These are phyloP conservation scores for Phtheirospermum japonicum DNA, from an alignment of 257 asterid species.

Conservation along the genomic window DNA sequence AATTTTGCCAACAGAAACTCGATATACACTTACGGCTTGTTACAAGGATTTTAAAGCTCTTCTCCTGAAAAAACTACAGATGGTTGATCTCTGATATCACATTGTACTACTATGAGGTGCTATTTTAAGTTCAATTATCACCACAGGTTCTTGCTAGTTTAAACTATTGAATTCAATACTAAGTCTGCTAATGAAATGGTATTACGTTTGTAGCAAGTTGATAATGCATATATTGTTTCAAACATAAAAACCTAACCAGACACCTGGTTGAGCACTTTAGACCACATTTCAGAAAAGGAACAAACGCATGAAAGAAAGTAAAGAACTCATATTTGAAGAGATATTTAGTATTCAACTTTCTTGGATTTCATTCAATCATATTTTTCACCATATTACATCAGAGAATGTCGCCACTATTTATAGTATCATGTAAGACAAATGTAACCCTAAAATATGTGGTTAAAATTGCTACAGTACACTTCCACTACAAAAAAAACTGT, in stretches of 20 bases:
- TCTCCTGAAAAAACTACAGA: constrained; percentile 8
- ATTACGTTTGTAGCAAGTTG: neutral
- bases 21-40: neutral
- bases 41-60: neutral
- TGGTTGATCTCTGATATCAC: constrained; percentile 4
- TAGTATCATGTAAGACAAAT: too few relatives aligned
- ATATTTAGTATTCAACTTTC: too few relatives aligned
- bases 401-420: too few relatives aligned
- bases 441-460: too few relatives aligned
- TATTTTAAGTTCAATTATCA: neutral
- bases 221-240: neutral
- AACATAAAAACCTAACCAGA: constrained; percentile 1
- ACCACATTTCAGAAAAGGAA: neutral
- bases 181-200: neutral
- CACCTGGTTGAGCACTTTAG: constrained; percentile 3
- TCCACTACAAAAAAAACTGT: too few relatives aligned
- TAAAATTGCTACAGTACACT: too few relatives aligned
- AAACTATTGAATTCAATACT: neutral
- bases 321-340: too few relatives aligned
- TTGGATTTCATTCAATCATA: too few relatives aligned
- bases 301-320: too few relatives aligned
- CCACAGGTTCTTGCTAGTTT: neutral
- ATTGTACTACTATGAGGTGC: neutral
- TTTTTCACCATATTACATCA: too few relatives aligned
- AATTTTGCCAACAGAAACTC: neutral